Evolutionary conservation across 73 alveolate genomes (phyloP).

Genomic region (Symbiodinium natans): DNA sequence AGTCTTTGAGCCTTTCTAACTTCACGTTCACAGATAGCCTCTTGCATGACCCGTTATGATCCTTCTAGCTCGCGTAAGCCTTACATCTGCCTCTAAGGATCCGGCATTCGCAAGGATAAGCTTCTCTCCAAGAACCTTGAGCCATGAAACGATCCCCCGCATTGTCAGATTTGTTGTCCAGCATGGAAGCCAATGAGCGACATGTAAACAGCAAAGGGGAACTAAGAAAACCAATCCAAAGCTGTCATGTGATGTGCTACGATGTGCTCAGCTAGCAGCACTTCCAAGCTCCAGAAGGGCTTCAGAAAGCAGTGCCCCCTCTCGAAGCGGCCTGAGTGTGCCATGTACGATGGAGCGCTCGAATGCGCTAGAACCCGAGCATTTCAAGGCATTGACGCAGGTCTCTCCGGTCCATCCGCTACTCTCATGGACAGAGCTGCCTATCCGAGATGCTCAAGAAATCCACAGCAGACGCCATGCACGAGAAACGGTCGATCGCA

Average conservation of each 20-base stretch:
- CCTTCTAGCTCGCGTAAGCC: not conserved
- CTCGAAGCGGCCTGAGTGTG: constrained; percentile 59
- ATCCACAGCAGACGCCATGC: too few species aligned
- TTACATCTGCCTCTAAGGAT: not conserved
- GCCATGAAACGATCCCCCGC: not conserved
- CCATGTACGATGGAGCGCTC: not conserved
- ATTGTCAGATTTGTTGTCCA: too few species aligned
- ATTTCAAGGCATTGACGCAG: not conserved
- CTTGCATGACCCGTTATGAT: not conserved
- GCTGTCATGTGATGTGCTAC: too few species aligned
- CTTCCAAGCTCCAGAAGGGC: constrained; percentile 87
- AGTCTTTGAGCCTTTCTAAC: not conserved
- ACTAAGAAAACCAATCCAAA: too few species aligned
- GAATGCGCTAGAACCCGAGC: not conserved
- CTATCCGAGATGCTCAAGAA: not conserved
- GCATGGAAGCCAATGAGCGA: too few species aligned
- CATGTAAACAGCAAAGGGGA: too few species aligned
- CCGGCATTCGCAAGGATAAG: constrained; percentile 52
- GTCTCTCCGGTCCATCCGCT: constrained; percentile 67
- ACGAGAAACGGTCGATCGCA: too few species aligned
- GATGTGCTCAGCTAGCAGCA: not conserved
- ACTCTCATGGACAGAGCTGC: constrained; percentile 45
- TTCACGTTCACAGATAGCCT: not conserved
- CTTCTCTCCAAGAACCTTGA: constrained; percentile 68
- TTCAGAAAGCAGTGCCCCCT: constrained; percentile 59